Evolutionary conservation across 805 yeast species (phyloP).

Genomic region (Yarrowia bubula): DNA sequence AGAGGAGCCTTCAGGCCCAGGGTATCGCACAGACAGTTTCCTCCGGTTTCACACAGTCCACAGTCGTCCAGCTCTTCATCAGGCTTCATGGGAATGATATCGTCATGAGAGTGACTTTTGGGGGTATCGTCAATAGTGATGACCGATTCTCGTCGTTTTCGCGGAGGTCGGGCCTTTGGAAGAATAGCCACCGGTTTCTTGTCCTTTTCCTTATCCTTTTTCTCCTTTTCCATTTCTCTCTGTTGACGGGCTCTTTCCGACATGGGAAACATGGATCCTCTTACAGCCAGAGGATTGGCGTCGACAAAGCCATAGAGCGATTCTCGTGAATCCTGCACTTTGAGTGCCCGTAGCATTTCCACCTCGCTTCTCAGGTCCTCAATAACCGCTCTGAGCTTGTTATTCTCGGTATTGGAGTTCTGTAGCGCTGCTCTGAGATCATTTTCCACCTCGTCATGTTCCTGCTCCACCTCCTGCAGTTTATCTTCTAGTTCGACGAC

Average conservation of each 20-base stretch:
- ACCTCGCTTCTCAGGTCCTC: constrained; percentile 15
- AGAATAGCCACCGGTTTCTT: constrained; percentile 6
- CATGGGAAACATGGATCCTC: constrained; percentile 26
- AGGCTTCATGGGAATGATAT: neutral
- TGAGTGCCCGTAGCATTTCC: constrained; percentile 2
- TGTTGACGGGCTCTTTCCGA: constrained; percentile 12
- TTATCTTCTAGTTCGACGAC: constrained; percentile 8
- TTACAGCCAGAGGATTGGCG: constrained; percentile 18
- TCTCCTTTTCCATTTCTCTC: constrained; percentile 21
- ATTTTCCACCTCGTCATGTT: constrained; percentile 7
- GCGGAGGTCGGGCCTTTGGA: neutral
- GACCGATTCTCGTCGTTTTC: neutral
- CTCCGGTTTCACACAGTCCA: constrained; percentile 39
- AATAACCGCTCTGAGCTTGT: constrained; percentile 35
- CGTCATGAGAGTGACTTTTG: neutral
- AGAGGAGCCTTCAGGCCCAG: constrained; percentile 38
- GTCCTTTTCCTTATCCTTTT: neutral
- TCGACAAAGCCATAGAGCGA: constrained; percentile 20
- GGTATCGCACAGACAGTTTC: constrained; percentile 39
- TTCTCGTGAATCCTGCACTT: constrained; percentile 5
- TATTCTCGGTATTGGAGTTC: constrained; percentile 32
- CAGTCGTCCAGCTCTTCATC: constrained; percentile 33
- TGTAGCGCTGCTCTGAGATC: constrained; percentile 12
- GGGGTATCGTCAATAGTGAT: neutral
- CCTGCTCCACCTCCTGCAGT: neutral